phyloP scores from a whole-genome alignment of 495 filamentous ascomycete genomes.

The Hypoxylon intermedium region DNA sequence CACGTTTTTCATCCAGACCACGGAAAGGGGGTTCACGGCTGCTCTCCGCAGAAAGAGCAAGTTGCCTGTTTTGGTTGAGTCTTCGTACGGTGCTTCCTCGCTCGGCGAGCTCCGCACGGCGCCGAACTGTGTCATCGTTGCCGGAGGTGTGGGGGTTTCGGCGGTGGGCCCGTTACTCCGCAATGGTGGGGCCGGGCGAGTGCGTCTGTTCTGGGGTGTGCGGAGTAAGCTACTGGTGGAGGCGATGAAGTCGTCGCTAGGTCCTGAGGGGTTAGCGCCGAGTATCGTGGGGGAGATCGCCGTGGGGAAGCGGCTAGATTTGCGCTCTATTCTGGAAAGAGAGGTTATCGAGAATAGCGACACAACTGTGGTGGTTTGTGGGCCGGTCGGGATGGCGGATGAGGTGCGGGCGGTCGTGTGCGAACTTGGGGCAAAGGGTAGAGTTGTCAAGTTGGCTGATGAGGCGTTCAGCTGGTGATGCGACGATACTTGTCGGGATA shows the following conservation, averaged over 20 bases:
- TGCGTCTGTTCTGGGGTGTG: slow-evolving; percentile 37
- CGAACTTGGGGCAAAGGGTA: slow-evolving; percentile 13
- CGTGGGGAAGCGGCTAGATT: slow-evolving; percentile 24
- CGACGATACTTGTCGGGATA: too few species aligned
- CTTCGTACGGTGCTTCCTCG: slow-evolving; percentile 18
- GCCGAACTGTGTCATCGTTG: slow-evolving; percentile 35
- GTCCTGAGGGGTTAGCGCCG: slow-evolving; percentile 9
- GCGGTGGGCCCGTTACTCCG: slow-evolving; percentile 22
- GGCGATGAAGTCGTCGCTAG: slow-evolving; percentile 5
- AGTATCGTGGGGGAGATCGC: slow-evolving; percentile 22
- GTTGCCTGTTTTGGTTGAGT: slow-evolving; percentile 30
- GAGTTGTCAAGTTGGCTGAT: slow-evolving; percentile 30
- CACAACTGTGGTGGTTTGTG: slow-evolving; percentile 37
- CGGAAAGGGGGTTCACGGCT: slow-evolving; percentile 4
- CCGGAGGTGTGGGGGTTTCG: slow-evolving; percentile 40
- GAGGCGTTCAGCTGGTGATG: slow-evolving; percentile 41
- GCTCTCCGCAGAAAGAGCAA: slow-evolving; percentile 1
- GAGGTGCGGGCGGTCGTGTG: slow-evolving; percentile 25
- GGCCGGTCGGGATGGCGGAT: slow-evolving; percentile 37
- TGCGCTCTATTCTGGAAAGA: slow-evolving; percentile 22
- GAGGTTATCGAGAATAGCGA: slow-evolving; percentile 17
- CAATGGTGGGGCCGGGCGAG: slow-evolving; percentile 7
- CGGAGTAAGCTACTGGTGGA: slow-evolving; percentile 24
- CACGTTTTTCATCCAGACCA: slow-evolving; percentile 30
- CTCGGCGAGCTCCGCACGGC: slow-evolving; percentile 10